Percentiles rank a stretch among this genome's conserved stretches.
These are phyloP conservation scores for Lactarius hatsudake DNA, from an alignment of 768 basidiomycete species.

Conservation along the genomic window DNA sequence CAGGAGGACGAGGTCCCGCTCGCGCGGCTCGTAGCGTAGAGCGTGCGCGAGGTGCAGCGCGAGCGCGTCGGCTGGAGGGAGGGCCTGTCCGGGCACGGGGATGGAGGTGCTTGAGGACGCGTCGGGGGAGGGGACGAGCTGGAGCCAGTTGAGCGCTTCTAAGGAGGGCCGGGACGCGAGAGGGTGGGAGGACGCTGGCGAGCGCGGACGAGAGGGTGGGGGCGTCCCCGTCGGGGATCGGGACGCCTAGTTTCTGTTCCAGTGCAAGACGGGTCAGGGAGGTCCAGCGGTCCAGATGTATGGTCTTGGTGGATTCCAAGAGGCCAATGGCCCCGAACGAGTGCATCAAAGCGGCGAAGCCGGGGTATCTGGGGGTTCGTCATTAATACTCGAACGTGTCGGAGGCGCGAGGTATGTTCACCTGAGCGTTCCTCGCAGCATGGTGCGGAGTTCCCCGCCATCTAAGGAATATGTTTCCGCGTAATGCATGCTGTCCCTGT, in stretches of 20 bases:
- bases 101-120: constrained; percentile 35
- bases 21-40: constrained; percentile 62
- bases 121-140: constrained; percentile 30
- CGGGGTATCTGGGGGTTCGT: constrained; percentile 62
- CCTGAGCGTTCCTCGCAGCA: constrained; percentile 86
- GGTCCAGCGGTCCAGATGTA: constrained; percentile 40
- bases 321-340: constrained; percentile 70
- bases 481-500: constrained; percentile 78
- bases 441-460: constrained; percentile 47
- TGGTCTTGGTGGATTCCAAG: constrained; percentile 43
- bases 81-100: constrained; percentile 41
- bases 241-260: constrained; percentile 30
- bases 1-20: constrained; percentile 86
- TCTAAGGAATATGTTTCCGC: constrained; percentile 60
- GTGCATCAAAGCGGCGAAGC: constrained; percentile 72
- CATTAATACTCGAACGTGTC: not conserved
- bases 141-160: constrained; percentile 54
- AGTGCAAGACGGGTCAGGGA: constrained; percentile 40
- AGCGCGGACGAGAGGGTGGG: constrained; percentile 38
- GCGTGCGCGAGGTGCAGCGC: constrained; percentile 68
- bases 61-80: constrained; percentile 69
- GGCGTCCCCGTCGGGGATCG: constrained; percentile 33
- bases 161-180: constrained; percentile 34
- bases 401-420: constrained; percentile 32
- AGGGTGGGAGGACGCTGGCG: constrained; percentile 27